Evolutionary conservation across 202 grass and related monocot genomes (phyloP).

Genomic region (Hordeum pubiflorum): DNA sequence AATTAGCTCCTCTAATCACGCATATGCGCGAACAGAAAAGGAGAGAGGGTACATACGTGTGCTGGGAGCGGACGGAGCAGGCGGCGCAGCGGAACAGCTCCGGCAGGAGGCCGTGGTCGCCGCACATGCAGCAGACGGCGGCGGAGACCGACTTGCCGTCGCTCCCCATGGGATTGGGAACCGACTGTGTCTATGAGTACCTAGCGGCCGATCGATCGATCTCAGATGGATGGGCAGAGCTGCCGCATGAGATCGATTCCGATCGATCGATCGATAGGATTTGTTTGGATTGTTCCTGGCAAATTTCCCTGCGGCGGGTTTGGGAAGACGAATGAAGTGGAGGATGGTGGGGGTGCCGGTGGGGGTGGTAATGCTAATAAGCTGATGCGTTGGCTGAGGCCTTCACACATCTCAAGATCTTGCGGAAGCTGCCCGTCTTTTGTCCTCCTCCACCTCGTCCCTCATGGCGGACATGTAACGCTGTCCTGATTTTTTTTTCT

Average conservation of each 20-base stretch:
- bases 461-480: slow-evolving; percentile 29
- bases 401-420: slow-evolving; percentile 45
- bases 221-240: background rate
- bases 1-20: background rate
- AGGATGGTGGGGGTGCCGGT: background rate
- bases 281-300: background rate
- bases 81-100: slow-evolving; percentile 82
- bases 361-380: background rate
- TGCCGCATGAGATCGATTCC: background rate
- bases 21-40: background rate
- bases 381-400: slow-evolving; percentile 10
- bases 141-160: slow-evolving; percentile 4
- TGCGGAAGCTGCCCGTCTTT: slow-evolving; percentile 39
- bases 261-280: background rate
- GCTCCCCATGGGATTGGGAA: slow-evolving; percentile 17
- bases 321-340: slow-evolving; percentile 11
- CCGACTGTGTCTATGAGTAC: too few relatives aligned
- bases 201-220: background rate
- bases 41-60: slow-evolving; percentile 52
- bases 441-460: slow-evolving; percentile 27
- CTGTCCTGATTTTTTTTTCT: background rate
- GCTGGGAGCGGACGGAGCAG: slow-evolving; percentile 71
- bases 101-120: slow-evolving; percentile 73
- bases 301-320: background rate
- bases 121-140: slow-evolving; percentile 89